Evolutionary conservation across 805 yeast species (phyloP), one percentile per base, ranked within the genome.

Genomic region (Kazachstania psychrophila): DNA sequence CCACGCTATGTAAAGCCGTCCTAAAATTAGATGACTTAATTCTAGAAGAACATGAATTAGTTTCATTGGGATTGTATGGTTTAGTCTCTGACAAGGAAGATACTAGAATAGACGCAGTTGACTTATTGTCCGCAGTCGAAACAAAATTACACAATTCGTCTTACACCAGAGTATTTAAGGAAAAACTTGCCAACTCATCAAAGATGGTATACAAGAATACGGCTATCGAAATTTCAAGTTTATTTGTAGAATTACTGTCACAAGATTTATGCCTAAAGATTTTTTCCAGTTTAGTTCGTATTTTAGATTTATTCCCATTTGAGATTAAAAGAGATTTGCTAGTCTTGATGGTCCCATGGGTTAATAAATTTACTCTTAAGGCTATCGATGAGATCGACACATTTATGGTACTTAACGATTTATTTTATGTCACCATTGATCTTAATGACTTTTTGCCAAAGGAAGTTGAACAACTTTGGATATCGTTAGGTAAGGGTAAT

Each of bases 381-480:
- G 54, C 61, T 6, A 67, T 67, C 7, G 65, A 65, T 17, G 69
- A 62, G 29, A 46, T 61, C n/a, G 70, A 66, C 28, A 55, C 71
- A 3, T 64, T 69, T 34, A 85, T 88, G 94, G 85, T 86, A 2
- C 51, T 89, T 46, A 73, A 72, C 43, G 87, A 88, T 44, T 61
- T 89, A 37, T 75, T 88, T 55, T 96, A 85, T 47, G 79, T 92
- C 27, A 86, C 96, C 0, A 75, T 86, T 25, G 75, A 75, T 40
- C 83, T 79, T 47, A 75, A 88, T 35, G 78, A 79, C 32, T 66
- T 68, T 11, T 75, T 85, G 46, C 84, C 85, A 30, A 81, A 80
- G 48, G 97, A 87, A 48, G 85, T 92, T 9, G 96, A 88, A 56
- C 94, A 94, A 0, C 60, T 92, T 16, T 92, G 99, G 99, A 86